Percentiles rank a stretch among this genome's conserved stretches.
Conservation (phyloP, 1,284 basidiomycete species). For the Thelephora terrestris region DNA sequence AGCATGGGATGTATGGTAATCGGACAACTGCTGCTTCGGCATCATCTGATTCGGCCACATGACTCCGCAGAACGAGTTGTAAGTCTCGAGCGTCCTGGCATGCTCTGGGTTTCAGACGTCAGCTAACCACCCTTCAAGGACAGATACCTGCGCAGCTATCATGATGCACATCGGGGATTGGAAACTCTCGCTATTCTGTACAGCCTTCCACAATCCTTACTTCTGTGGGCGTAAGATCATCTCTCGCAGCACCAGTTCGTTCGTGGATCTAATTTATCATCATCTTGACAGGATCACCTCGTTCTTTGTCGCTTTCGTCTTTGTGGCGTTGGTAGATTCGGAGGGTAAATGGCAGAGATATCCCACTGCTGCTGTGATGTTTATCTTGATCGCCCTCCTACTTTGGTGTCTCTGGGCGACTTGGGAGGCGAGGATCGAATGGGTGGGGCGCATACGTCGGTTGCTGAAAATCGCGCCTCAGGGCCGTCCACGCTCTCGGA, state of each 20-base stretch:
- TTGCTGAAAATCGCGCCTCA: too few relatives aligned
- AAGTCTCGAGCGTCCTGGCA: conserved; percentile 1
- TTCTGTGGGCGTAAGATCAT: conserved; percentile 36
- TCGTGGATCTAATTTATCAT: not conserved
- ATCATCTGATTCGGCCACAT: conserved; percentile 29
- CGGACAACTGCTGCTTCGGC: conserved; percentile 33
- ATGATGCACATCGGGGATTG: conserved; percentile 20
- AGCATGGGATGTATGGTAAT: conserved; percentile 38
- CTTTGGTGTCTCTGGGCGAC: too few relatives aligned
- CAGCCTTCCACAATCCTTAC: conserved; percentile 34
- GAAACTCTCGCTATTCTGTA: conserved; percentile 35
- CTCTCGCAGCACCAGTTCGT: not conserved
- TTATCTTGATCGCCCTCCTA: too few relatives aligned
- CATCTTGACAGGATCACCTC: too few relatives aligned
- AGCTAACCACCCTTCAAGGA: conserved; percentile 12
- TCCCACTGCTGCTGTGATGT: too few relatives aligned
- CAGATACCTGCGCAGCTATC: not conserved
- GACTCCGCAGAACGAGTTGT: conserved; percentile 28
- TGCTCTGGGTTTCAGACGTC: conserved; percentile 22
- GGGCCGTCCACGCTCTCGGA: too few relatives aligned
- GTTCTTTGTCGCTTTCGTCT: too few relatives aligned
- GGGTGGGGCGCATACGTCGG: too few relatives aligned
- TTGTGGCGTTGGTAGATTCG: too few relatives aligned
- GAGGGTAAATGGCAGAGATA: too few relatives aligned
- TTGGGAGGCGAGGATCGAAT: too few relatives aligned